Conservation (phyloP, 371 early-diverging fungal species). For the Polyrhizophydium stewartii region DNA sequence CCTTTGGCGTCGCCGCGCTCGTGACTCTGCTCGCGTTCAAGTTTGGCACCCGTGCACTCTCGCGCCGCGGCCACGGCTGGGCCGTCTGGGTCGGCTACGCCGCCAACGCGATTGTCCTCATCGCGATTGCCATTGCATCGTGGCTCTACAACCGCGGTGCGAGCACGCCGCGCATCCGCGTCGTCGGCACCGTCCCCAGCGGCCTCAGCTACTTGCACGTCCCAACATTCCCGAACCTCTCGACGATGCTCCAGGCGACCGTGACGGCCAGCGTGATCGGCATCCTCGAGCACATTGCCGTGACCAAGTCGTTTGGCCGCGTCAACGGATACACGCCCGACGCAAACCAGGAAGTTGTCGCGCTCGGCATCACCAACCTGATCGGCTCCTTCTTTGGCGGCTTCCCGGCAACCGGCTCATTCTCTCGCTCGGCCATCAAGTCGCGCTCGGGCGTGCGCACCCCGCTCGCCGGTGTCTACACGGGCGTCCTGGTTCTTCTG, state of each 20-base stretch:
- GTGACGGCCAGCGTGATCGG: constrained; percentile 62
- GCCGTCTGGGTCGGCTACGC: constrained; percentile 54
- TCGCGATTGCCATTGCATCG: constrained; percentile 2
- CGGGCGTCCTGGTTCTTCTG: constrained; percentile 68
- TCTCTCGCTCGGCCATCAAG: constrained; percentile 81
- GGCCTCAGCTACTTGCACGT: constrained; percentile 46
- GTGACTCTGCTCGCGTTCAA: constrained; percentile 46
- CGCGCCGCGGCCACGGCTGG: constrained; percentile 8
- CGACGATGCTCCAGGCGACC: constrained; percentile 47
- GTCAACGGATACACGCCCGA: constrained; percentile 48
- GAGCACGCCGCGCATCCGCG: constrained; percentile 29
- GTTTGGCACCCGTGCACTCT: constrained; percentile 27
- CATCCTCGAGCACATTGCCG: constrained; percentile 83
- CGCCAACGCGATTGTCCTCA: constrained; percentile 67
- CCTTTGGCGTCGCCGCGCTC: constrained; percentile 55
- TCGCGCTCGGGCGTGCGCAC: constrained; percentile 65
- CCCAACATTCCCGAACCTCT: constrained; percentile 39
- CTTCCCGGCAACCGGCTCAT: constrained; percentile 80
- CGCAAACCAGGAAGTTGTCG: constrained; percentile 71
- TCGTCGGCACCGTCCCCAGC: constrained; percentile 65
- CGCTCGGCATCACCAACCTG: constrained; percentile 76
- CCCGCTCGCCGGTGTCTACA: constrained; percentile 70
- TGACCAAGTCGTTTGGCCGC: constrained; percentile 73
- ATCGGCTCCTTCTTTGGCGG: constrained; percentile 76
- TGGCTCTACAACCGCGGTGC: too few species aligned